Percentiles rank a stretch among this genome's conserved stretches.
These are phyloP conservation scores for Phytophthora europaea DNA, from an alignment of 352 stramenopile species.

Conservation along the genomic window DNA sequence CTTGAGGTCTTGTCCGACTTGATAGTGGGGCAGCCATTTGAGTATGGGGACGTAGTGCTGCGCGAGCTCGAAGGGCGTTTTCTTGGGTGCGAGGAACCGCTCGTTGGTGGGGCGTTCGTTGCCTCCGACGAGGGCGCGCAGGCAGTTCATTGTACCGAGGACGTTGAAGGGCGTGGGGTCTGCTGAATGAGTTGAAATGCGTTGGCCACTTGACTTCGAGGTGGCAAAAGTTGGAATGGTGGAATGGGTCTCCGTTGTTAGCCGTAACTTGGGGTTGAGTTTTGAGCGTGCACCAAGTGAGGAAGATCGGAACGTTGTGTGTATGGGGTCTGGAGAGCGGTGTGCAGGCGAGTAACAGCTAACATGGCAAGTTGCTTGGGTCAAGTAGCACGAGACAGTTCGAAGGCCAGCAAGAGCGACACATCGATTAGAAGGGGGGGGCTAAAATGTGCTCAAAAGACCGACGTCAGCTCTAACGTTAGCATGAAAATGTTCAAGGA, in stretches of 20 bases:
- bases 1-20: constrained; percentile 55
- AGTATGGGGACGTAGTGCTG: constrained; percentile 40
- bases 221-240: neutral
- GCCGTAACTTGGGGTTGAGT: neutral
- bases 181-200: neutral
- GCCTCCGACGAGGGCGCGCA: constrained; percentile 16
- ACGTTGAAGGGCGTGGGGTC: neutral
- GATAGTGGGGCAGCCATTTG: constrained; percentile 60
- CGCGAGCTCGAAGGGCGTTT: constrained; percentile 17
- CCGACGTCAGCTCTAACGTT: neutral
- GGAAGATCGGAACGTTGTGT: neutral
- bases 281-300: neutral
- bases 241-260: neutral
- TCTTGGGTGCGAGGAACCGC: constrained; percentile 24
- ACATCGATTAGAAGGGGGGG: constrained; percentile 3
- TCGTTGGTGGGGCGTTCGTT: constrained; percentile 12
- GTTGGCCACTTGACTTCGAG: neutral
- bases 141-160: constrained; percentile 8
- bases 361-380: neutral
- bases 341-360: neutral
- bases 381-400: constrained; percentile 16
- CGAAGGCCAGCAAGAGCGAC: constrained; percentile 17
- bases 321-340: neutral
- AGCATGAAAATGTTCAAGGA: neutral
- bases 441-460: neutral